Evolutionary conservation across 2,329 filamentous ascomycete species (phyloP).

Genomic region (Neonectria magnoliae): DNA sequence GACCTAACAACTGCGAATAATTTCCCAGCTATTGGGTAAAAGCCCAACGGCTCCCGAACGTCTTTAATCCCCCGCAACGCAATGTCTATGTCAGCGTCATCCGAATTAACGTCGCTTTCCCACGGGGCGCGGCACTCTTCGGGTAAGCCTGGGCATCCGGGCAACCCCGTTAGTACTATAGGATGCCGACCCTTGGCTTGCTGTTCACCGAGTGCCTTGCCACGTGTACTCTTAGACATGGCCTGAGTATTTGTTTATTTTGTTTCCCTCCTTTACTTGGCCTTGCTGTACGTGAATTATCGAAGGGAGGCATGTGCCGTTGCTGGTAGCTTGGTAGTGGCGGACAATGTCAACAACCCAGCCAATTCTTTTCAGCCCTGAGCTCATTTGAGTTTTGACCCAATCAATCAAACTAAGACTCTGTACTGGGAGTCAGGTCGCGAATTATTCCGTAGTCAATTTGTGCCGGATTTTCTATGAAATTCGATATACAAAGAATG

Average conservation of each 20-base stretch:
- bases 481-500: slow-evolving; percentile 8
- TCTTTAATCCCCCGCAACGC: background rate
- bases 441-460: background rate
- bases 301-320: no score
- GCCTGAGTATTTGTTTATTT: no score
- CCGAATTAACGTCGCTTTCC: background rate
- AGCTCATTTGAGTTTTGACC: no score
- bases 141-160: no score
- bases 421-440: background rate
- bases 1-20: background rate
- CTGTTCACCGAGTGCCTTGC: background rate
- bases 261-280: no score
- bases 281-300: no score
- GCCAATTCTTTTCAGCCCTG: no score
- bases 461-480: background rate
- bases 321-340: no score
- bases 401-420: no score
- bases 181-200: background rate
- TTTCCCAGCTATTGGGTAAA: background rate
- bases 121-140: background rate
- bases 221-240: no score
- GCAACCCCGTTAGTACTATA: background rate
- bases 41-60: background rate
- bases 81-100: background rate
- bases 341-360: no score